Evolutionary conservation across 2,329 filamentous ascomycete genomes (phyloP), one percentile per base, ranked within the genome.

Genomic region (Sarocladium strictum): DNA sequence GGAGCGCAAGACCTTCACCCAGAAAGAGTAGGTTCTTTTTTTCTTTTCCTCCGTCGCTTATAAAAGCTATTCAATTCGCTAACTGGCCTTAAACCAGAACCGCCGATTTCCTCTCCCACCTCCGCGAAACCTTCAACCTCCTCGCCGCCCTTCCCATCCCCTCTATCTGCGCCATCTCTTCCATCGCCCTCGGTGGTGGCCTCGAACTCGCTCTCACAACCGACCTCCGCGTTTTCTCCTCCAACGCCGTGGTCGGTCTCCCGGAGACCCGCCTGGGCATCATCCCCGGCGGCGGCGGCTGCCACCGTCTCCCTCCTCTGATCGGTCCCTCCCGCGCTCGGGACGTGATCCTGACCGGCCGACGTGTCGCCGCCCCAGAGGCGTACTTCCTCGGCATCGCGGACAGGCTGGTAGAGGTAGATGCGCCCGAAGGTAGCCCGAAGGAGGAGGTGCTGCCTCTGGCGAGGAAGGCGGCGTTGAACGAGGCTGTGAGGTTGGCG

Each of bases 211-310:
- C 91, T 1, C 83, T 99, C 6, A 85, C 87, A 61, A 96, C 93
- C 1, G 85, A 94, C 70, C 84, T 99, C 71, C 90, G 94, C 60
- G 86, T 99, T 53, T 86, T 97, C 61, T 81, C 85, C 29, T 90
- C 89, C 37, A 88, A 85, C 32, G 88, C 90, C 15, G 75, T 78
- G 21, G 84, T 99, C 54, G 92, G 85, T 0, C 82, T 97, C 4
- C 94, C 94, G 1, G 94, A 99, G 69, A 97, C 94, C 1, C 81
- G 92, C 2, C 80, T 99, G 2, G 94, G 88, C 55, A 99, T 99
- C 67, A 88, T 99, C 60, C 94, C 94, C 2, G 94, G 94, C 56
- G 94, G 93, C 2, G 94, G 94, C 41, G 94, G 93, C 57, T 97
- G 93, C 1, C 90, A 90, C 70, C 86, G 94, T 10, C 83, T 99